phyloP scores from a whole-genome alignment of 129 eudicot species.

The Escallonia rubra region DNA sequence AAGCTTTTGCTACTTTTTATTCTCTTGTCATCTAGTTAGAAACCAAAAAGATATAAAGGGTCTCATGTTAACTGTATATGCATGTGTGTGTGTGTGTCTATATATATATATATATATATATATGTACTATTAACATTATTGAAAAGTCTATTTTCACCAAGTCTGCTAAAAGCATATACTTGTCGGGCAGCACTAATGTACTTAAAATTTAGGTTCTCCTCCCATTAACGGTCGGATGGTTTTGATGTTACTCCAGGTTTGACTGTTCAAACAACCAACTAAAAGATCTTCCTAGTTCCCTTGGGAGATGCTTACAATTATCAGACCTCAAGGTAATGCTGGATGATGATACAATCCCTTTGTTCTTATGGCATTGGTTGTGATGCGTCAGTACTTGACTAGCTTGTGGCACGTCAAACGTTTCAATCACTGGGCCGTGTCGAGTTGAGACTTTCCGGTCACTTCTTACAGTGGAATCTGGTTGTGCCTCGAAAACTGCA shows the following conservation, averaged over 20 bases:
- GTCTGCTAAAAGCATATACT: no score
- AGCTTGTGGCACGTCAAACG: neutral
- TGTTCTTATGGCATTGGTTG: constrained; percentile 11
- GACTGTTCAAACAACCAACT: constrained; percentile 90
- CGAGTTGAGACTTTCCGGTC: neutral
- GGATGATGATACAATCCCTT: constrained; percentile 1
- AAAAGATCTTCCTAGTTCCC: constrained; percentile 61
- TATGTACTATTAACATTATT: no score
- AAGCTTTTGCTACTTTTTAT: constrained; percentile 17
- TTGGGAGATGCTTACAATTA: constrained; percentile 63
- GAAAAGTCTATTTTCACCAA: no score
- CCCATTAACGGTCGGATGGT: constrained; percentile 6
- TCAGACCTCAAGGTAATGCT: constrained; percentile 78
- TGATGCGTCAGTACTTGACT: neutral
- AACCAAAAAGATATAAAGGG: no score
- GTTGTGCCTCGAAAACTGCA: neutral
- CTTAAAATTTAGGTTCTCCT: neutral
- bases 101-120: no score
- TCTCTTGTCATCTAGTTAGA: neutral
- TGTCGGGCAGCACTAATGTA: neutral
- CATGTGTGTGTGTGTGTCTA: no score
- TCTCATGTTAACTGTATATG: no score
- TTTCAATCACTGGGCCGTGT: neutral
- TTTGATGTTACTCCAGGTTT: constrained; percentile 41
- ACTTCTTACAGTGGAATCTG: neutral